Evolutionary conservation across 169 alveolate genomes (phyloP).

Genomic region (Babesia sp.): DNA sequence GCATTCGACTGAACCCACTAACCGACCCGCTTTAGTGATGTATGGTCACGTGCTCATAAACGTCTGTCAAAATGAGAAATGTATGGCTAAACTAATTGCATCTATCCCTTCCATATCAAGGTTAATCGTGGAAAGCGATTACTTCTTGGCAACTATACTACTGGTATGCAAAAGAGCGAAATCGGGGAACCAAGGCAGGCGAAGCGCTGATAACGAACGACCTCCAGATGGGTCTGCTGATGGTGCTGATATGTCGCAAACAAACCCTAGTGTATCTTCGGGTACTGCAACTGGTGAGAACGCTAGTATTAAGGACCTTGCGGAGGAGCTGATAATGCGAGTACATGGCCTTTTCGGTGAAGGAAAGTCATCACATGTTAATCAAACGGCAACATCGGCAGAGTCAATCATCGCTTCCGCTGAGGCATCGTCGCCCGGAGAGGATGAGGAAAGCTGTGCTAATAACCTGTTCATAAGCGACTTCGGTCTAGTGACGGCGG

Average conservation of each 20-base stretch:
- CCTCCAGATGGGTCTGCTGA: neutral
- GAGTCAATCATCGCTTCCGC: conserved; percentile 40
- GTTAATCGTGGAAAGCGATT: conserved; percentile 41
- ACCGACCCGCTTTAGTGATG: conserved; percentile 24
- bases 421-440: neutral
- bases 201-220: neutral
- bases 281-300: neutral
- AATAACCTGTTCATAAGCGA: conserved; percentile 17
- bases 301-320: conserved; percentile 32
- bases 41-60: conserved; percentile 50
- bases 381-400: conserved; percentile 22
- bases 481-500: conserved; percentile 27
- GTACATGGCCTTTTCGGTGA: conserved; percentile 43
- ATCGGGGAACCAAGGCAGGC: conserved; percentile 25
- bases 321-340: conserved; percentile 41
- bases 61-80: conserved; percentile 52
- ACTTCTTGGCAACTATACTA: conserved; percentile 47
- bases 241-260: neutral
- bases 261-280: neutral
- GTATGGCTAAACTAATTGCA: conserved; percentile 35
- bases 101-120: conserved; percentile 46
- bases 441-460: neutral
- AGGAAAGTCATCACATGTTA: conserved; percentile 45
- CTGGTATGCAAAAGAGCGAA: conserved; percentile 44
- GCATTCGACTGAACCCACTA: conserved; percentile 29